phyloP scores from a whole-genome alignment of 768 basidiomycete genomes.

The Chlorophyllum brunneum region DNA sequence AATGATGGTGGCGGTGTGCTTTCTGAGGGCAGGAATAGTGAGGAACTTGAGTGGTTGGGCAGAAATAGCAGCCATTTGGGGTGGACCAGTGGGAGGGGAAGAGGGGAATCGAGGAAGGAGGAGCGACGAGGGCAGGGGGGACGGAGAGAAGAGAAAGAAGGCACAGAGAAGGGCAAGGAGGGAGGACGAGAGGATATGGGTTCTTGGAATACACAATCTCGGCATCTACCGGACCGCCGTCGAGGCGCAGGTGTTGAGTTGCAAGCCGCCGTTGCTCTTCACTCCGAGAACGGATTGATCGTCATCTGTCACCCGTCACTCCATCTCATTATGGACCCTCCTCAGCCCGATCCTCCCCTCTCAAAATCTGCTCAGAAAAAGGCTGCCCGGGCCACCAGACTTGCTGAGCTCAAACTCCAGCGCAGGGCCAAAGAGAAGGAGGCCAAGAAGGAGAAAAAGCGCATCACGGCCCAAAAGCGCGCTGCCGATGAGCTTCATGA shows the following conservation, averaged over 20 bases:
- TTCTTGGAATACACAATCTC: constrained; percentile 39
- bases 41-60: constrained; percentile 40
- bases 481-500: constrained; percentile 62
- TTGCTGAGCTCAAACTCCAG: constrained; percentile 64
- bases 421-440: constrained; percentile 76
- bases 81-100: constrained; percentile 9
- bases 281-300: constrained; percentile 8
- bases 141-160: constrained; percentile 19
- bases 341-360: constrained; percentile 30
- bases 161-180: constrained; percentile 21
- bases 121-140: constrained; percentile 15
- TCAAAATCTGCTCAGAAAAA: constrained; percentile 82
- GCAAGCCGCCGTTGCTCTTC: background rate
- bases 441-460: constrained; percentile 71
- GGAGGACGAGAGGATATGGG: constrained; percentile 22
- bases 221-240: constrained; percentile 38
- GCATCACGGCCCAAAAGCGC: constrained; percentile 51
- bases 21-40: constrained; percentile 47
- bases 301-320: constrained; percentile 9
- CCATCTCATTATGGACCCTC: constrained; percentile 10
- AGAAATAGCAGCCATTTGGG: constrained; percentile 28
- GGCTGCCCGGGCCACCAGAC: constrained; percentile 64
- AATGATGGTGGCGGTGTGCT: constrained; percentile 84
- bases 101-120: constrained; percentile 10
- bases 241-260: background rate